Base-by-base conservation (phyloP, 768 basidiomycete genomes). In the Lentinula aciculospora region DNA sequence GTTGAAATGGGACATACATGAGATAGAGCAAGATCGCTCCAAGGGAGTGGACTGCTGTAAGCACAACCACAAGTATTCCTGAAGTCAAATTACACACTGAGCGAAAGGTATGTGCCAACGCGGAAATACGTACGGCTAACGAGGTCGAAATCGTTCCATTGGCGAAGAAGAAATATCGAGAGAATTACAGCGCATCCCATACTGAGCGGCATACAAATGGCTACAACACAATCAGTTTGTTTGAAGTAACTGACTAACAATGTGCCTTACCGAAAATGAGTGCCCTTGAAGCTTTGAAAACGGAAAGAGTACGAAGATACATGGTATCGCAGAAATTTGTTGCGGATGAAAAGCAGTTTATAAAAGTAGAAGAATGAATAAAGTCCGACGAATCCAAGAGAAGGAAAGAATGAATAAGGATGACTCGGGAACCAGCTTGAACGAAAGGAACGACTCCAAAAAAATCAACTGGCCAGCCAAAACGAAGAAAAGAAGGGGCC, bases 11-110 rank as follows among this genome's bases (percentile, higher is more conserved):
- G 27, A 54, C 64, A 59, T 53, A 74, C 76, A 77, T 74, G 50
- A 75, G 63, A 55, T 75, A 75, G 25, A 72, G 58, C 23, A 74
- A 57, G 42, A 75, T 65, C 7, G 71, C 61, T 12, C 70, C 70
- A 42, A 73, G 37, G 5, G 67, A 70, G 37, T 76, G 67, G 50
- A 70, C 60, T 15, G 56, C 60, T 28, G 73, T 62, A 10, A 72
- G 61, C 7, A 64, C 60, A n/a, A 73, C 63, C 40, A 74, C 63
- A 34, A 75, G 65, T 10, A 65, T 64, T 47, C 74, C 75, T 76
- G 58, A 56, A 28, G 56, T 9, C 51, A 48, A 15, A 34, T 31
- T 13, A 44, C 61, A 59, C 44, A 49, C 5, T 48, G 23, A 45
- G 32, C 32, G n/a, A 21, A 36, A n/a, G 21, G 31, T 45, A 23